These are phyloP conservation scores for Kurtzmaniella quercitrusa DNA, from an alignment of 1,139 yeast genomes.

Conservation along the genomic window DNA sequence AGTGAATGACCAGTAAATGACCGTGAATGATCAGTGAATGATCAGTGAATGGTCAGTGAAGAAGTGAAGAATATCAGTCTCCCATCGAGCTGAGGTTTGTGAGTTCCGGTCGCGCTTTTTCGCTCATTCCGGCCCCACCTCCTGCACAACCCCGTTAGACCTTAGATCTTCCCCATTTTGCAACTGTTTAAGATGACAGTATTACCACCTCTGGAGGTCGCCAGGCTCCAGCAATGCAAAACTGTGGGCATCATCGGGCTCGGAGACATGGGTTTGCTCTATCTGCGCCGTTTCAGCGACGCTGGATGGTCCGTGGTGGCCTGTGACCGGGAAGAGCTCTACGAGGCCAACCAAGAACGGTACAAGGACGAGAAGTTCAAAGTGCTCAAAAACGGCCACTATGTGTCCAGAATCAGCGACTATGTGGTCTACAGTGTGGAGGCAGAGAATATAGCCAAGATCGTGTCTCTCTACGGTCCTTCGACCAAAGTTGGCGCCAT, in stretches of 20 bases:
- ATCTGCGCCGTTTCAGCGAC: slow-evolving; percentile 69
- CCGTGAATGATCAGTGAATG: too few species aligned
- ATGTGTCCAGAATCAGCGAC: slow-evolving; percentile 75
- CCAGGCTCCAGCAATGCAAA: slow-evolving; percentile 25
- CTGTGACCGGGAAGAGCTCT: slow-evolving; percentile 77
- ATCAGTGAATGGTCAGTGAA: too few species aligned
- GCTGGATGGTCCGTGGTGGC: slow-evolving; percentile 94
- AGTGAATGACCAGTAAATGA: too few species aligned
- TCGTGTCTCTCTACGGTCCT: slow-evolving; percentile 77
- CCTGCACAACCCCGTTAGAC: too few species aligned
- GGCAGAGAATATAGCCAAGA: slow-evolving; percentile 71
- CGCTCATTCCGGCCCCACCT: not conserved
- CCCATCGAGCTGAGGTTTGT: too few species aligned
- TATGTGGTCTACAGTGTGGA: slow-evolving; percentile 86
- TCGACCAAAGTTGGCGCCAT: slow-evolving; percentile 82
- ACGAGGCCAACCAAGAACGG: slow-evolving; percentile 40
- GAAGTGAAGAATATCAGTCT: too few species aligned
- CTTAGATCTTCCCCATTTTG: too few species aligned
- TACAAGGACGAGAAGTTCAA: slow-evolving; percentile 44
- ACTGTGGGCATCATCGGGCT: slow-evolving; percentile 87
- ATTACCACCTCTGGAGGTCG: not conserved
- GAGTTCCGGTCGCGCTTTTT: not conserved
- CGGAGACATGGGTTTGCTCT: slow-evolving; percentile 94
- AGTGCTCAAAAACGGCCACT: slow-evolving; percentile 71
- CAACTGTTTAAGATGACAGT: not conserved